Percentiles rank a stretch among this genome's conserved stretches.
Conservation (phyloP, 163 green algal genomes). For the Scenedesmus sp. region DNA sequence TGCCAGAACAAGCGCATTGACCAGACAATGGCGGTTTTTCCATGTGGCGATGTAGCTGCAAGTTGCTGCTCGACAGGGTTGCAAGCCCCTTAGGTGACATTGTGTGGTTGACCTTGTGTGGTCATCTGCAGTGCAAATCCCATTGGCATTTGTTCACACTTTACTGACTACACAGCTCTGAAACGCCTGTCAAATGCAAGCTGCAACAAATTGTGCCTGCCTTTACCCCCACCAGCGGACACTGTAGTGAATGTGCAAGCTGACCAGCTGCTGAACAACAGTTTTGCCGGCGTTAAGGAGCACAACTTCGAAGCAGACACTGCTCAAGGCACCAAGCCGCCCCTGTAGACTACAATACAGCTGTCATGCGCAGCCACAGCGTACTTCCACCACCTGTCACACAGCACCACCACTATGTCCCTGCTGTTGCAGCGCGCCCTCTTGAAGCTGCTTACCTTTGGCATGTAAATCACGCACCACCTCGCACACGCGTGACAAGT, state of each 20-base stretch:
- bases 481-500: constrained; percentile 88
- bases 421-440: not conserved
- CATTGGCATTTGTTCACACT: not conserved
- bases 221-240: too few species aligned
- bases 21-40: too few species aligned
- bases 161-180: not conserved
- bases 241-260: too few species aligned
- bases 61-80: too few species aligned
- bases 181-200: not conserved
- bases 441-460: constrained; percentile 21
- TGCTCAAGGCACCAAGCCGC: not conserved
- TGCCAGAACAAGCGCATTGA: not conserved
- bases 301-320: not conserved
- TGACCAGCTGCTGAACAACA: not conserved
- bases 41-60: too few species aligned
- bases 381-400: not conserved
- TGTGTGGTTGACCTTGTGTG: too few species aligned
- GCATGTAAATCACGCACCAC: constrained; percentile 76
- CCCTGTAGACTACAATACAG: not conserved
- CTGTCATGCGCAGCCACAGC: not conserved
- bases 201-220: not conserved
- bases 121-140: not conserved
- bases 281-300: not conserved
- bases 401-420: not conserved
- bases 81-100: too few species aligned